These are phyloP conservation scores for Dioscorea cayenensis DNA, from an alignment of 116 monocot species.

Conservation along the genomic window DNA sequence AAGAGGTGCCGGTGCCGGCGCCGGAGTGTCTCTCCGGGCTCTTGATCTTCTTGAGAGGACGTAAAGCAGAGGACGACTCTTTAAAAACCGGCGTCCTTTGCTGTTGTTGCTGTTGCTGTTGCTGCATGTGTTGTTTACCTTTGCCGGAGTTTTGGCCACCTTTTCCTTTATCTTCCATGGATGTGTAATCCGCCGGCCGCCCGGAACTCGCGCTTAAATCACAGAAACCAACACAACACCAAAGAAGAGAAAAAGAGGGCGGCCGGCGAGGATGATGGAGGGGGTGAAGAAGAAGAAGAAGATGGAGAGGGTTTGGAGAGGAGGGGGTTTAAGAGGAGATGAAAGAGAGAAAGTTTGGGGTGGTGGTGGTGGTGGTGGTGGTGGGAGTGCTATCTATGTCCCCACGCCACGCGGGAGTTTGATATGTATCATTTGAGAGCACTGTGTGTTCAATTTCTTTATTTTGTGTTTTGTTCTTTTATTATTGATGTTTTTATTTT, in stretches of 20 bases:
- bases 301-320: background rate
- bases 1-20: constrained; percentile 6
- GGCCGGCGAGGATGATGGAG: no score
- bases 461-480: background rate
- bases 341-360: background rate
- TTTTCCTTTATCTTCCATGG: background rate
- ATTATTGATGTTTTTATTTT: background rate
- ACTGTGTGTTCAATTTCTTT: no score
- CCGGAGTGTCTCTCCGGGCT: constrained; percentile 27
- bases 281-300: background rate
- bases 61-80: constrained; percentile 22
- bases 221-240: no score
- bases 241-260: background rate
- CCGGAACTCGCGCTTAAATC: background rate
- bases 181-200: background rate
- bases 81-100: constrained; percentile 19
- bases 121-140: background rate
- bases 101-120: background rate
- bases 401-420: no score
- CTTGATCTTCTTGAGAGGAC: constrained; percentile 46
- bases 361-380: no score
- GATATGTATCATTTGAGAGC: no score
- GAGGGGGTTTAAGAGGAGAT: background rate
- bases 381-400: no score
- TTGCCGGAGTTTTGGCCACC: background rate